Evolutionary conservation across 257 asterid genomes (phyloP).

Genomic region (Perilla frutescens): DNA sequence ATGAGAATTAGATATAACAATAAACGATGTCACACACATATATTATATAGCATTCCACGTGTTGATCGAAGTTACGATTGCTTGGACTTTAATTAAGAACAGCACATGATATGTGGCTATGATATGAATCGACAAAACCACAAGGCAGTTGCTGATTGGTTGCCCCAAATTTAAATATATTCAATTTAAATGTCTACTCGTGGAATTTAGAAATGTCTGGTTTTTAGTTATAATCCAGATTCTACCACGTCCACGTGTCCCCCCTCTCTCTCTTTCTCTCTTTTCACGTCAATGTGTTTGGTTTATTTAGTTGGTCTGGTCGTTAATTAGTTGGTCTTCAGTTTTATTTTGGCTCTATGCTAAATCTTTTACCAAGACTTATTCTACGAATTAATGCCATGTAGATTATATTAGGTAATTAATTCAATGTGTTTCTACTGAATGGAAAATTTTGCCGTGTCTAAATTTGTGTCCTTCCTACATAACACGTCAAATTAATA

Average conservation of each 20-base stretch:
- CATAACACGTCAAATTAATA: no score
- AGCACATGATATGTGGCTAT: not conserved
- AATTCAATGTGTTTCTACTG: not conserved
- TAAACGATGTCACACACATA: no score
- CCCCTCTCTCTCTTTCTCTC: not conserved
- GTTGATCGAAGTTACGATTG: not conserved
- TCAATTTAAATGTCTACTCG: constrained; percentile 2
- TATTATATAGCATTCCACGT: not conserved
- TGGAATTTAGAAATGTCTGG: no score
- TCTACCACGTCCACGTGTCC: not conserved
- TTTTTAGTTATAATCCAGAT: not conserved
- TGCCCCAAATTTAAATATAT: no score
- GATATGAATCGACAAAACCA: not conserved
- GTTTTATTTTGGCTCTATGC: not conserved
- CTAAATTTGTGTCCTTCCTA: no score
- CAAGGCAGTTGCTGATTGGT: not conserved
- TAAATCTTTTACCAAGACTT: not conserved
- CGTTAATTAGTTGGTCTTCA: constrained; percentile 10
- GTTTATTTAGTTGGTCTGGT: not conserved
- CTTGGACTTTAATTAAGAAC: not conserved
- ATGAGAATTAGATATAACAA: no score
- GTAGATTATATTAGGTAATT: not conserved
- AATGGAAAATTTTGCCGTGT: no score
- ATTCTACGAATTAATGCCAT: not conserved
- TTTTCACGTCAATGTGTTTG: not conserved